phyloP scores from a whole-genome alignment of 2,329 filamentous ascomycete genomes.

The Ophiostoma triangulosporum region DNA sequence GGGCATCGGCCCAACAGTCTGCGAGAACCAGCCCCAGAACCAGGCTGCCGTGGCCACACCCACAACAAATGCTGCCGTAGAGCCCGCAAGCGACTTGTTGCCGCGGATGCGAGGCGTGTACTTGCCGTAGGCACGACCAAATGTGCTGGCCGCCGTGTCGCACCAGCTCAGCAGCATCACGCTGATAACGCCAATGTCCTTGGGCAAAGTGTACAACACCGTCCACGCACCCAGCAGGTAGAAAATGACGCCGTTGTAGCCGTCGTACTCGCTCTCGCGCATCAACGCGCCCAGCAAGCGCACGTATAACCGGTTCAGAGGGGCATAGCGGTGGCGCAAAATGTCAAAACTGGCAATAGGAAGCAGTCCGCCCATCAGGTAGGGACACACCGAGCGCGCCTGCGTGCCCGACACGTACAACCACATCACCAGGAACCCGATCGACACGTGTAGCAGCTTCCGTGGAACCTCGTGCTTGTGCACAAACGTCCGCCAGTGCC shows the following conservation, averaged over 20 bases:
- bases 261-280: slow-evolving; percentile 88
- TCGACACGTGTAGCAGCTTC: slow-evolving; percentile 87
- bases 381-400: slow-evolving; percentile 65
- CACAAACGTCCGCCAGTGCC: slow-evolving; percentile 80
- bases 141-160: slow-evolving; percentile 90
- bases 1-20: slow-evolving; percentile 49
- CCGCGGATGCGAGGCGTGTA: slow-evolving; percentile 75
- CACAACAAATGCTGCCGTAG: slow-evolving; percentile 66
- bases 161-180: slow-evolving; percentile 93
- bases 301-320: slow-evolving; percentile 81
- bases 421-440: slow-evolving; percentile 83
- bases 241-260: slow-evolving; percentile 95
- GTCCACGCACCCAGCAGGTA: slow-evolving; percentile 86
- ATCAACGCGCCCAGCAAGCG: slow-evolving; percentile 75
- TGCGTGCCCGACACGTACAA: slow-evolving; percentile 73
- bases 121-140: slow-evolving; percentile 77
- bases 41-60: slow-evolving; percentile 70
- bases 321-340: slow-evolving; percentile 66
- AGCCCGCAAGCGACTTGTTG: slow-evolving; percentile 87
- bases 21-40: slow-evolving; percentile 82
- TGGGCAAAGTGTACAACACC: slow-evolving; percentile 76
- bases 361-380: slow-evolving; percentile 65
- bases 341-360: slow-evolving; percentile 75
- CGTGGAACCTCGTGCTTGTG: slow-evolving; percentile 96
- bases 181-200: slow-evolving; percentile 81